These are phyloP conservation scores for Diaporthe aspalathi DNA, from an alignment of 2,329 filamentous ascomycete species.

Conservation along the genomic window DNA sequence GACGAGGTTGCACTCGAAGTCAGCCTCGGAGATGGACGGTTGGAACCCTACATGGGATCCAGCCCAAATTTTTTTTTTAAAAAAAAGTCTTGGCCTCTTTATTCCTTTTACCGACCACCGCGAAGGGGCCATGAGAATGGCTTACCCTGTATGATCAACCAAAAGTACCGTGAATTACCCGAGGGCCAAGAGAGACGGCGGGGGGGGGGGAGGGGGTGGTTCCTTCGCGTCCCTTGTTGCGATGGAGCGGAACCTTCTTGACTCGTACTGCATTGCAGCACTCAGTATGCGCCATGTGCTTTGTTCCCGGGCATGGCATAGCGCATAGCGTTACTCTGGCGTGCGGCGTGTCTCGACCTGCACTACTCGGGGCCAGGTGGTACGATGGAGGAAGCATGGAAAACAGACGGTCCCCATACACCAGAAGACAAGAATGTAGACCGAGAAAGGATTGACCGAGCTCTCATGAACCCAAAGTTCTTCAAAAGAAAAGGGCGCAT, in stretches of 20 bases:
- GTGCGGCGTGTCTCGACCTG: background rate
- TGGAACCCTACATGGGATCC: no score
- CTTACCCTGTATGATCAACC: no score
- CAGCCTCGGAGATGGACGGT: background rate
- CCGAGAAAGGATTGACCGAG: no score
- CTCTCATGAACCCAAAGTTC: background rate
- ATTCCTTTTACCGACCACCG: no score
- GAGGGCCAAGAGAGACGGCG: constrained; percentile 1
- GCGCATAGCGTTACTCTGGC: no score
- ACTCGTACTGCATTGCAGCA: background rate
- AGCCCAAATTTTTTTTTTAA: no score
- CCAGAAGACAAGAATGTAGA: background rate
- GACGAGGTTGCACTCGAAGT: constrained; percentile 16
- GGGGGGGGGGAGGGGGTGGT: no score
- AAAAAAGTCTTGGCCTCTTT: no score
- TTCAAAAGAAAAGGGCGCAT: background rate
- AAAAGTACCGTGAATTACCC: background rate
- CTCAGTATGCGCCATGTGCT: background rate
- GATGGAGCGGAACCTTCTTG: constrained; percentile 9
- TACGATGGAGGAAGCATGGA: no score
- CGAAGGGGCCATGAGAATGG: no score
- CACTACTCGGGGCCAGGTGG: no score
- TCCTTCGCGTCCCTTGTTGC: background rate
- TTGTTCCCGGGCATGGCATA: background rate
- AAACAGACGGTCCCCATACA: no score